Evolutionary conservation across 2,329 filamentous ascomycete genomes (phyloP).

Genomic region (Tolypocladium guangdongense): DNA sequence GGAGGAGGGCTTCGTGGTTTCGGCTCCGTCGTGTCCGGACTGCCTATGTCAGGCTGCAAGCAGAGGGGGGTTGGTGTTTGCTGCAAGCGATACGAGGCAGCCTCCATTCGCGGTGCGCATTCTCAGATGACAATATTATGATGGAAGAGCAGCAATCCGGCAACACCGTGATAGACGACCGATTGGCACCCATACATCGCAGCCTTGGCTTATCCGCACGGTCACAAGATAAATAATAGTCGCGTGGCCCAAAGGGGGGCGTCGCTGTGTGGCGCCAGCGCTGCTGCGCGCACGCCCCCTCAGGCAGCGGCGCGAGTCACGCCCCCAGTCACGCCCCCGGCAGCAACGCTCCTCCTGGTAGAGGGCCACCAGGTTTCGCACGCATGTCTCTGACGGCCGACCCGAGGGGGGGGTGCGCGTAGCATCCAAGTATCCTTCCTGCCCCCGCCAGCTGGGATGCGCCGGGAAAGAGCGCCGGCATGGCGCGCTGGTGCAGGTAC

Average conservation of each 20-base stretch:
- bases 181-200: not conserved
- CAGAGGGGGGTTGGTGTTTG: not conserved
- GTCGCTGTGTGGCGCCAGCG: conserved; percentile 1
- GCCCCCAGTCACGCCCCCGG: not conserved
- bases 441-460: not conserved
- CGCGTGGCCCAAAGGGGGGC: not conserved
- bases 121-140: too few relatives aligned
- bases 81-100: not conserved
- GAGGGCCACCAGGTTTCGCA: not conserved
- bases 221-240: not conserved
- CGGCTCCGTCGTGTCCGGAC: not conserved
- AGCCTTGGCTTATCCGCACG: not conserved
- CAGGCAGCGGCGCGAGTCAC: not conserved
- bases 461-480: too few relatives aligned
- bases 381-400: not conserved
- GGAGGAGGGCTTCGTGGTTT: not conserved
- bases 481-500: not conserved
- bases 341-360: conserved; percentile 3
- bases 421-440: not conserved
- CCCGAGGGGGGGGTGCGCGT: not conserved
- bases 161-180: not conserved
- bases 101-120: not conserved
- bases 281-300: not conserved
- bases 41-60: not conserved
- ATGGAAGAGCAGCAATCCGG: not conserved